Evolutionary conservation across 2,329 filamentous ascomycete species (phyloP), one percentile per base, ranked within the genome.

Genomic region (Bipolaris gigantea): DNA sequence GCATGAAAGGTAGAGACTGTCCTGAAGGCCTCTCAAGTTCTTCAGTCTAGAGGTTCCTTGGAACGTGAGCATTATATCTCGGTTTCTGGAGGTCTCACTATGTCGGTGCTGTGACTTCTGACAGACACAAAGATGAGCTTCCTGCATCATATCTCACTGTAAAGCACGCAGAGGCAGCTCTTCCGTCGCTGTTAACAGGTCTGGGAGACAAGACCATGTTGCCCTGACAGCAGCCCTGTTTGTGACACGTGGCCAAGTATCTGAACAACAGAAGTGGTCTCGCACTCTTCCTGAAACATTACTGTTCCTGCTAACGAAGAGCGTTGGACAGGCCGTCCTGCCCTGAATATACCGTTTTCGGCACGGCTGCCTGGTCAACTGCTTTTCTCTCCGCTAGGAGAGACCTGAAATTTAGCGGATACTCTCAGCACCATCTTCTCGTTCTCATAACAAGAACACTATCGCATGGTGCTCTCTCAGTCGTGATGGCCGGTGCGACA

Each of bases 401-500:
- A 5, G 5, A 16, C 6, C 5, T n/a, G 1, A 7, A 19, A 21
- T 21, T 5, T 15, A 9, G 21, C 7, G 9, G 21, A 11, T 10
- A 34, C 11, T 30, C 11, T 46, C 36, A 19, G 43, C 21, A 39
- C 4, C 13, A 2, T 25, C 18, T 41, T 27, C 23, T 30, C 27
- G 18, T 2, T n/a, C 33, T 40, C 35, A 6, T 8, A 1, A 21
- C 32, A 6, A 23, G 11, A 41, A 19, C 34, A 7, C 10, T 40
- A 15, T 19, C 19, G 9, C 16, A 25, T 7, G 34, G 23, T 41
- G 27, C 27, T 25, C 34, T 50, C 35, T 42, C 41, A 50, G 30
- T 46, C 18, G 30, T 7, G 34, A 16, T 32, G 45, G 53, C 8
- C 53, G 36, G 49, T 56, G 53, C 53, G 34, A 3, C 19, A 18